Evolutionary conservation across 2,329 filamentous ascomycete genomes (phyloP).

Genomic region (Lachnellula arida): DNA sequence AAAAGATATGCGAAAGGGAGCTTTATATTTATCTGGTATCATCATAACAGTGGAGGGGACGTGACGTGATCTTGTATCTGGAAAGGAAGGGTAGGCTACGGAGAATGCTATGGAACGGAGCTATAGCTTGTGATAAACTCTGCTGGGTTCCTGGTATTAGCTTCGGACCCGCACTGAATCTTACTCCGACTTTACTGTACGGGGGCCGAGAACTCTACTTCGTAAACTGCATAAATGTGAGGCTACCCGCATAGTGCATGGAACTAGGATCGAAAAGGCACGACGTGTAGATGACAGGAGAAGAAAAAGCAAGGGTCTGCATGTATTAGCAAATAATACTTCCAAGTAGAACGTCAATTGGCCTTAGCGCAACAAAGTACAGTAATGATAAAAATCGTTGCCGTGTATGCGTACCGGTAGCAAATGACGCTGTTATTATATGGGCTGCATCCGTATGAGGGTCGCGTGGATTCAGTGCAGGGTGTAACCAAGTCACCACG

Average conservation of each 20-base stretch:
- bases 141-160: not conserved
- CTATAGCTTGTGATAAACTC: not conserved
- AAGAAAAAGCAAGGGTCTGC: not conserved
- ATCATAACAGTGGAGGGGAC: not conserved
- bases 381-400: too few species aligned
- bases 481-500: not conserved
- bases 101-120: not conserved
- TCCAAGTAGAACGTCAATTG: too few species aligned
- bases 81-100: not conserved
- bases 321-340: too few species aligned
- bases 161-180: slow-evolving; percentile 10
- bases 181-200: slow-evolving; percentile 11
- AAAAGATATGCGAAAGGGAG: not conserved
- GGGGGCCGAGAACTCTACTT: not conserved
- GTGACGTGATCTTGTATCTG: slow-evolving; percentile 10
- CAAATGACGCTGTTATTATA: not conserved
- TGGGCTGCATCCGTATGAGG: not conserved
- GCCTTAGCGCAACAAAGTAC: too few species aligned
- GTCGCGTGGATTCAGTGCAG: not conserved
- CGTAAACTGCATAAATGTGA: not conserved
- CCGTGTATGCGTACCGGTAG: too few species aligned
- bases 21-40: not conserved
- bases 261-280: not conserved
- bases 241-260: not conserved
- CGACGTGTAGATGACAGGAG: not conserved